A percentile compares a stretch with the other conserved stretches of the same genome.
Evolutionary conservation across 306 rosid genomes (phyloP).

Genomic region (Begonia fuchsioides): DNA sequence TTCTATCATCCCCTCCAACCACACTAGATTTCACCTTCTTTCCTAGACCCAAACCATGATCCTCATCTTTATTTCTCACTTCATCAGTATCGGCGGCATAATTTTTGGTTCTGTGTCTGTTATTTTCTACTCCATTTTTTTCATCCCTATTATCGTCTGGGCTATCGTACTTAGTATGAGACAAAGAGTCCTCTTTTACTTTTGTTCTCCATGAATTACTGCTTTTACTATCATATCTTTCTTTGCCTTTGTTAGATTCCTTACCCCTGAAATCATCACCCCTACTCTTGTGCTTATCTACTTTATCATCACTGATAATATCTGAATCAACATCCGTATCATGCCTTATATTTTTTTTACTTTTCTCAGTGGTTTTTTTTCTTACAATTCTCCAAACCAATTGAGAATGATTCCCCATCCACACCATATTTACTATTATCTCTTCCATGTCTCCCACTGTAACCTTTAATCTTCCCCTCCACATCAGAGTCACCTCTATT

Average conservation of each 20-base stretch:
- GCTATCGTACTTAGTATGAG: not conserved
- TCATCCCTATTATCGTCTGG: constrained; percentile 5
- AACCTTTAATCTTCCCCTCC: constrained; percentile 6
- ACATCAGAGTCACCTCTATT: constrained; percentile 10
- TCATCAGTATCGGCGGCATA: constrained; percentile 12
- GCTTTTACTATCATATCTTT: not conserved
- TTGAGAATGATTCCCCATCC: constrained; percentile 8
- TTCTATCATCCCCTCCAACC: constrained; percentile 14
- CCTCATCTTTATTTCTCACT: constrained; percentile 2
- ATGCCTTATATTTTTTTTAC: constrained; percentile 9
- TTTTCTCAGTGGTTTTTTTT: constrained; percentile 11
- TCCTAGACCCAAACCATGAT: constrained; percentile 7
- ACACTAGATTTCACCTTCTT: constrained; percentile 12
- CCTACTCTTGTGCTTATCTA: constrained; percentile 1
- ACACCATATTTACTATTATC: constrained; percentile 6
- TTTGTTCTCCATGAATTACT: not conserved
- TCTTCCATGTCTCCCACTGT: not conserved
- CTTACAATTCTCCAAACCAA: constrained; percentile 8
- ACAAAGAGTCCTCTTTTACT: not conserved
- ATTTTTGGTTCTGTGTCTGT: constrained; percentile 5
- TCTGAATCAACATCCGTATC: not conserved
- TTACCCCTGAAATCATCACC: constrained; percentile 19
- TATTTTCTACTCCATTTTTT: constrained; percentile 15
- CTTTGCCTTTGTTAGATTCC: not conserved
- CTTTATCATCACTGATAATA: not conserved